These are phyloP conservation scores for Mucor plumbeus DNA, from an alignment of 371 early-diverging fungal genomes.

Conservation along the genomic window DNA sequence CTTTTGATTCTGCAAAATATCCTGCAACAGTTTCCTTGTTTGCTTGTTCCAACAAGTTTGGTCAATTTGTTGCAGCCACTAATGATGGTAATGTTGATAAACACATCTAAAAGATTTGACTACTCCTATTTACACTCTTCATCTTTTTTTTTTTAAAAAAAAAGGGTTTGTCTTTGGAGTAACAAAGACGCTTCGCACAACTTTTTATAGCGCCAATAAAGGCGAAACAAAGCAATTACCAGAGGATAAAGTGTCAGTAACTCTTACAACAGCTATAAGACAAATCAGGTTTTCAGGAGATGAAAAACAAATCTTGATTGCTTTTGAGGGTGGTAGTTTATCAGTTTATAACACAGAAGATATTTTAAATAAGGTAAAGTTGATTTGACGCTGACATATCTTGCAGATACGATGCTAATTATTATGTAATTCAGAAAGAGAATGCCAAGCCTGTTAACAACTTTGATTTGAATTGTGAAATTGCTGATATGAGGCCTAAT, in stretches of 20 bases:
- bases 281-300: conserved; percentile 42
- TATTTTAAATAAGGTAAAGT: conserved; percentile 34
- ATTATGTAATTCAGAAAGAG: conserved; percentile 24
- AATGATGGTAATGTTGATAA: conserved; percentile 31
- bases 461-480: conserved; percentile 22
- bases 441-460: conserved; percentile 23
- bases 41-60: conserved; percentile 41
- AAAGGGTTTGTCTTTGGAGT: conserved; percentile 45
- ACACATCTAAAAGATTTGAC: background rate
- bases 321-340: conserved; percentile 25
- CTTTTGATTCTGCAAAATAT: conserved; percentile 32
- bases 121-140: background rate
- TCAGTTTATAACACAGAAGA: conserved; percentile 38
- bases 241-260: conserved; percentile 18
- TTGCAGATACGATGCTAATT: background rate
- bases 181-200: conserved; percentile 34
- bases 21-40: conserved; percentile 43
- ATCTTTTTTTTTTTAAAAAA: background rate
- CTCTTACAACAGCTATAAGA: conserved; percentile 32
- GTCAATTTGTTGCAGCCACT: conserved; percentile 48
- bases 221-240: conserved; percentile 24
- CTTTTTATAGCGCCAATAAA: conserved; percentile 35
- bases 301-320: conserved; percentile 36
- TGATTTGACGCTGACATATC: too few relatives aligned
- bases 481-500: conserved; percentile 50